Base-by-base conservation (phyloP, 2,329 filamentous ascomycete species). In the Epichloe baconii region DNA sequence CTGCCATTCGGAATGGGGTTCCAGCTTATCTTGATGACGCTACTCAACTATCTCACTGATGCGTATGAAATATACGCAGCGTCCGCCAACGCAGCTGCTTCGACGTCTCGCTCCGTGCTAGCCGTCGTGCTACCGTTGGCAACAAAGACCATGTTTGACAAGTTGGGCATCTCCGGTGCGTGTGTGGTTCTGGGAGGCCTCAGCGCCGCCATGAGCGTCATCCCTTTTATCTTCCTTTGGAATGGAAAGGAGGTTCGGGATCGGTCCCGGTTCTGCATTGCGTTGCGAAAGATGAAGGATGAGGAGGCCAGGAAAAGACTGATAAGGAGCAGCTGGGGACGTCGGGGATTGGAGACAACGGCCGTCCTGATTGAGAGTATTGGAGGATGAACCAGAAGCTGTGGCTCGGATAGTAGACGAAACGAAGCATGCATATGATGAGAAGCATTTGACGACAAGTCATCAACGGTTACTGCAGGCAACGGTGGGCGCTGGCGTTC, bases 81-180 rank as follows among this genome's bases (percentile, higher is more conserved):
- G 61, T 82, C 83, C 21, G 90, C 86, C 61, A 97, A 77, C 44
- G 91, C 93, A 62, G 85, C 73, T 49, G 95, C 70, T 69, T 97
- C 93, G 51, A 95, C 69, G 69, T 95, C 86, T 1, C 90, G 93
- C 50, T 93, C 93, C 85, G 88, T 97, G 65, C 94, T 91, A 1
- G 88, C 89, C 44, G 90, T 95, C 0, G 66, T 82, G 1, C 68
- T 85, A 44, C 80, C 81, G 4, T 68, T 85, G 17, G 75, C 75
- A 11, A 74, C 74, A 3, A 64, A 66, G 2, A 68, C 67, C 52
- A 76, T 79, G 72, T 78, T 78, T 53, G 52, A 56, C 2, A 61
- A 60, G 3, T 66, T 79, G 1, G 71, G 71, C 2, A 72, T 78
- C 19, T 57, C 66, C 1, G 74, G 75, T 1, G 74, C 74, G n/a